These are phyloP conservation scores for Fagopyrum tataricum DNA, from an alignment of 148 eudicot genomes.

Conservation along the genomic window DNA sequence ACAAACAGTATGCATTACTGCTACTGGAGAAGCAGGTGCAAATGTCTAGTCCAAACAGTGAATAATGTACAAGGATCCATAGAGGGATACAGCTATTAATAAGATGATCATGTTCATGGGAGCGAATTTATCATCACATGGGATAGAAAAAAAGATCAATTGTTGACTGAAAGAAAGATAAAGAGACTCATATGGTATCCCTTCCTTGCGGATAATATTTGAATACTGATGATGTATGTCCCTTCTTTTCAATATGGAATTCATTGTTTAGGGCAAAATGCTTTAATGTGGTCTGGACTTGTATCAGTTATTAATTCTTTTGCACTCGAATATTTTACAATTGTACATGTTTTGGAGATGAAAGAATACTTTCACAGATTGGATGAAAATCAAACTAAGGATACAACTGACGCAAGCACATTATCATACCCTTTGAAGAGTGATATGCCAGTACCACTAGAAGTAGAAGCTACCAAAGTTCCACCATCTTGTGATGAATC, in stretches of 20 bases:
- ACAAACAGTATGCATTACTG: neutral
- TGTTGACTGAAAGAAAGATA: neutral
- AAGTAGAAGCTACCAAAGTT: conserved; percentile 29
- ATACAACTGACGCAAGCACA: neutral
- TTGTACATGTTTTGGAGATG: neutral
- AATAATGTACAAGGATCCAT: neutral
- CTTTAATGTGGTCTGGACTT: neutral
- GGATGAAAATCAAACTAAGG: neutral
- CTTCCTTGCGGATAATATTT: neutral
- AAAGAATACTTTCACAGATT: neutral
- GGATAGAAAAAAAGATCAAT: neutral
- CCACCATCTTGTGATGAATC: conserved; percentile 30
- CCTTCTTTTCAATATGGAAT: neutral
- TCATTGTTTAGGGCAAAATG: neutral
- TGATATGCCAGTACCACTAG: conserved; percentile 45
- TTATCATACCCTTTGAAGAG: conserved; percentile 63
- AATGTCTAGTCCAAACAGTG: neutral
- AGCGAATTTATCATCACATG: neutral
- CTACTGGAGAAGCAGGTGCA: neutral
- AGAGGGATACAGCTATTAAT: neutral
- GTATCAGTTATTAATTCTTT: neutral
- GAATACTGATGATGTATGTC: neutral
- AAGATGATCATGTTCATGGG: neutral
- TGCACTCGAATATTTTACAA: neutral
- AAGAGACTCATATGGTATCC: neutral